These are phyloP conservation scores for Chenopodium quinoa DNA, from an alignment of 148 eudicot species.

Conservation along the genomic window DNA sequence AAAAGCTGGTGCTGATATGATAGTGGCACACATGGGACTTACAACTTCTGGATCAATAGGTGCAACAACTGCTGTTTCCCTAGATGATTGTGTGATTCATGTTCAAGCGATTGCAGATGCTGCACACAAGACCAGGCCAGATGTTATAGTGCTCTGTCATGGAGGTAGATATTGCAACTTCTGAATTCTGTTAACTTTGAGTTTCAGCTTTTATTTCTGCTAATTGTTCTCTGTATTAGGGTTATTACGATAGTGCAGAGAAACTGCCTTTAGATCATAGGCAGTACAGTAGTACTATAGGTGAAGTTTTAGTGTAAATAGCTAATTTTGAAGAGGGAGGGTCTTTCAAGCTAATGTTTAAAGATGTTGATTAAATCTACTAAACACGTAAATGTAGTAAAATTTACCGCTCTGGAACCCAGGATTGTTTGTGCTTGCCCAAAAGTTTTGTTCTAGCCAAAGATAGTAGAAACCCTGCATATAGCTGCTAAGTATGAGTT, in stretches of 20 bases:
- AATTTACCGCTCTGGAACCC: not conserved
- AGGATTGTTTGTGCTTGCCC: not conserved
- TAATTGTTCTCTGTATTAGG: not conserved
- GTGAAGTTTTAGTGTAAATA: not conserved
- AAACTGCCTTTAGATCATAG: not conserved
- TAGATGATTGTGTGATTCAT: conserved; percentile 74
- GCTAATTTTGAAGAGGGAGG: not conserved
- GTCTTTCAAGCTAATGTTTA: not conserved
- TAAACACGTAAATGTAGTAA: no score
- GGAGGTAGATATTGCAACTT: conserved; percentile 58
- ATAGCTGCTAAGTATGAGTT: not conserved
- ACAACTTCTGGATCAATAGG: conserved; percentile 95
- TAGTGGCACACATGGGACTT: conserved; percentile 97
- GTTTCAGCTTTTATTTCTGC: not conserved
- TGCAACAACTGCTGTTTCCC: conserved; percentile 76
- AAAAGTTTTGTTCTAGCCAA: not conserved
- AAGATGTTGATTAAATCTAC: not conserved
- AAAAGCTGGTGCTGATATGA: conserved; percentile 89
- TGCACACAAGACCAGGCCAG: conserved; percentile 66
- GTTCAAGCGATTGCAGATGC: conserved; percentile 98
- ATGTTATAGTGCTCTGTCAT: conserved; percentile 83
- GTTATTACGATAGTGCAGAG: not conserved
- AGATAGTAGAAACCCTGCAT: not conserved
- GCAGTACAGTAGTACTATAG: no score
- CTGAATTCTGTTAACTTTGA: not conserved